Base-by-base conservation (phyloP, 1,284 basidiomycete species). In the Cryptococcus sp. region DNA sequence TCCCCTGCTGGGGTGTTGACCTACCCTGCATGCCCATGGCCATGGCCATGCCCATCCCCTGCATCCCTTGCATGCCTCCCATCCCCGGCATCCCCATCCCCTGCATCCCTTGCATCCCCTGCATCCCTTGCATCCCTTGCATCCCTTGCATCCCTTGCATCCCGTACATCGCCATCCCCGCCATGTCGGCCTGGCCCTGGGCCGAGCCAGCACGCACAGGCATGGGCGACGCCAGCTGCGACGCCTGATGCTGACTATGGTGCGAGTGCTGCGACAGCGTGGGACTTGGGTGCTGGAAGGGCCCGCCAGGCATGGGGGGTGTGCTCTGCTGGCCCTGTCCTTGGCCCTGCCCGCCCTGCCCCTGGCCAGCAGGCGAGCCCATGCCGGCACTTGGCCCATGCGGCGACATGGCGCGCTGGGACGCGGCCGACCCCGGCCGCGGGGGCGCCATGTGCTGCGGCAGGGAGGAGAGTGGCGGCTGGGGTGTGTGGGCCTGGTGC, bases 401-500 rank as follows among this genome's bases (percentile, higher is more conserved):
- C 5, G 71, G 69, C 5, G 69, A 71, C 5, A 60, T 54, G 4
- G 68, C 65, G 13, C 68, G 60, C 38, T 73, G 72, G 2, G 71
- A 72, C 1, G 71, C 67, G 5, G 71, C 62, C 4, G 73, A 76
- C 1, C 59, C 63, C 0, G 73, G 72, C 15, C 73, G 69, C 23
- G 67, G 65, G 3, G 67, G 69, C 7, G 62, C 68, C 70, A 76
- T 70, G 50, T 76, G 72, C 50, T 68, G 70, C 9, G 73, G 73
- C 24, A 76, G 47, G 50, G 66, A 65, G 4, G 72, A 74, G 21
- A 68, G 43, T 9, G 60, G 63, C 18, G 52, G 55, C 37, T 69
- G 66, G 18, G 56, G 52, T 33, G 60, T 43, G 37, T 50, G 40
- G n/a, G 46, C 43, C 38, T 56, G 55, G 18, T 55, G 51, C 28